These are phyloP conservation scores for Triticum urartu DNA, from an alignment of 176 grass and related monocot species.

Conservation along the genomic window DNA sequence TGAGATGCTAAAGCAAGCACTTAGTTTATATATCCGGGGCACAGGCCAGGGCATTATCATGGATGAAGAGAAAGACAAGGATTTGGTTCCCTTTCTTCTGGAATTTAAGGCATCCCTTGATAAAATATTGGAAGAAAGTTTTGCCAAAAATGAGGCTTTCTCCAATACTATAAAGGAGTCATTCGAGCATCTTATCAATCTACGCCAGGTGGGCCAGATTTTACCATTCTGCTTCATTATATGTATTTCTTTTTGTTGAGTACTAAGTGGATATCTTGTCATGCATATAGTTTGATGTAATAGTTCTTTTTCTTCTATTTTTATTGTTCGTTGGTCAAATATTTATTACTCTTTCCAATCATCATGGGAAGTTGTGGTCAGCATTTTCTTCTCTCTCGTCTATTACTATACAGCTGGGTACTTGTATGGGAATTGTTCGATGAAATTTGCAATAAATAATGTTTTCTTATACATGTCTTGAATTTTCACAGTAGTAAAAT, in stretches of 20 bases:
- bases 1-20: slow-evolving; percentile 80
- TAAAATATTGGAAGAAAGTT: slow-evolving; percentile 97
- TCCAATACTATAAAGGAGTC: slow-evolving; percentile 99
- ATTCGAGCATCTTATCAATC: slow-evolving; percentile 98
- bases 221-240: slow-evolving; percentile 12
- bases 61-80: slow-evolving; percentile 99
- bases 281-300: background rate
- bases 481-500: background rate
- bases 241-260: slow-evolving; percentile 2
- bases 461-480: background rate
- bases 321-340: background rate
- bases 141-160: slow-evolving; percentile 88
- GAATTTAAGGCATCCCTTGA: slow-evolving; percentile 96
- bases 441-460: background rate
- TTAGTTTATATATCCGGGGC: slow-evolving; percentile 83
- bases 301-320: background rate
- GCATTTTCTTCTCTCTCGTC: background rate
- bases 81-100: slow-evolving; percentile 87
- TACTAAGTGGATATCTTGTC: slow-evolving; percentile 13
- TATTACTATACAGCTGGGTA: background rate
- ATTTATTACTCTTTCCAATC: background rate
- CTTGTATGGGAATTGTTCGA: background rate
- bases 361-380: background rate
- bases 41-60: slow-evolving; percentile 83
- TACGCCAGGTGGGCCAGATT: slow-evolving; percentile 72